A percentile compares a stretch with the other conserved stretches of the same genome.
Evolutionary conservation across 2,329 filamentous ascomycete species (phyloP).

Genomic region (Colletotrichum musae): DNA sequence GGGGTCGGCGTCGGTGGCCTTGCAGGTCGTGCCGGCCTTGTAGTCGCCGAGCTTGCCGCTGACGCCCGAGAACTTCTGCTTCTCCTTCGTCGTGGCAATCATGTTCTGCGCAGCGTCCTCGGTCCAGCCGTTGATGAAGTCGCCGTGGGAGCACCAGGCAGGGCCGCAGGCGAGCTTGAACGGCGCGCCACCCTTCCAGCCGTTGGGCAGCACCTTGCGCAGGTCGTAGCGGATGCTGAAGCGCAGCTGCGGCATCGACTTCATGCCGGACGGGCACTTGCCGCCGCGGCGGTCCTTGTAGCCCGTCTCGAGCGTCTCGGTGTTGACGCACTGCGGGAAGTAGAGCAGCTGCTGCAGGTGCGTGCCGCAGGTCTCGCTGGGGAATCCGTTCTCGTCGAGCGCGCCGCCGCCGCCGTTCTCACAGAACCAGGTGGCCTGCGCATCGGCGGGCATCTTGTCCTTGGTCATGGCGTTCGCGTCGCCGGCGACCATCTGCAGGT

Average conservation of each 20-base stretch:
- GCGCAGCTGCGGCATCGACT: constrained; percentile 62
- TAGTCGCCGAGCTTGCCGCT: constrained; percentile 52
- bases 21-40: constrained; percentile 48
- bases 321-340: constrained; percentile 46
- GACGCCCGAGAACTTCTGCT: constrained; percentile 55
- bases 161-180: constrained; percentile 59
- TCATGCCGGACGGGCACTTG: constrained; percentile 60
- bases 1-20: constrained; percentile 57
- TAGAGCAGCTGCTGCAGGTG: constrained; percentile 66
- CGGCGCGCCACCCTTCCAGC: constrained; percentile 60
- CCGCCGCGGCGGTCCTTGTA: constrained; percentile 48
- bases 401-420: constrained; percentile 47
- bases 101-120: constrained; percentile 57
- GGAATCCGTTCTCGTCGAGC: constrained; percentile 75
- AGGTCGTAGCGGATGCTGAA: constrained; percentile 64
- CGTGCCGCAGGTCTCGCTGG: constrained; percentile 76
- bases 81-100: constrained; percentile 53
- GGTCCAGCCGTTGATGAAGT: constrained; percentile 66
- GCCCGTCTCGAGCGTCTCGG: constrained; percentile 44
- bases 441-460: constrained; percentile 46
- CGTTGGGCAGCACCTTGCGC: constrained; percentile 57
- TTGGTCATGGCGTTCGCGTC: constrained; percentile 58
- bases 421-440: constrained; percentile 47
- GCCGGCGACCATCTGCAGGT: constrained; percentile 58
- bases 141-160: constrained; percentile 60